Base-by-base conservation (phyloP, 2,329 filamentous ascomycete species). In the Exophiala oligosperma region DNA sequence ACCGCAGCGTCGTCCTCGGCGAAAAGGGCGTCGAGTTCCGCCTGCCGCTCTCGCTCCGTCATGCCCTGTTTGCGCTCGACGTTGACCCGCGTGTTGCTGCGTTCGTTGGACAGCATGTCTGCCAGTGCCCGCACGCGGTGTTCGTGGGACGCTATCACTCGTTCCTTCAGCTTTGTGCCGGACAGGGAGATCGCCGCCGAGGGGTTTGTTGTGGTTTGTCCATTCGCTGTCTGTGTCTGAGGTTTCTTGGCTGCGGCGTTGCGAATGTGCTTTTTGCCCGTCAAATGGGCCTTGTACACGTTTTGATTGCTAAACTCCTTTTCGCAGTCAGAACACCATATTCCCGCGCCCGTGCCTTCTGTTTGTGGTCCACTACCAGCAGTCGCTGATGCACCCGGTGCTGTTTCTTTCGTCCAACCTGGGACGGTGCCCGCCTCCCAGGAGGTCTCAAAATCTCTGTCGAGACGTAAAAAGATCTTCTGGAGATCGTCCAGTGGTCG, bases 221-320 rank as follows among this genome's bases (percentile, higher is more conserved):
- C 57, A 23, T 65, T 62, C 1, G 59, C 17, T 17, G 17, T 17
- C 17, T 17, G 17, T 17, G 17, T 64, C 44, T 52, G 44, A 21
- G 76, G 71, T 63, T 80, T 77, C 48, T 87, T 82, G 53, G 83
- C 81, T 70, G 91, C 86, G 0, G 89, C 90, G 0, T 90, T 90
- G 68, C 91, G 91, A 72, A 93, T 84, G 72, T 99, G 94, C 72
- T 97, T 99, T 76, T 96, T 93, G 43, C 93, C 93, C 0, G 79
- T 88, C 61, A 99, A 76, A 72, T 99, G 94, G 38, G 85, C 87
- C 68, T 92, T 92, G 79, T 96, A 96, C 49, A 97, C 91, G 62
- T 96, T 96, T 65, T 94, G 86, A 69, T 97, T 97, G 69, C 90
- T 92, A 77, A 97, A 99, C 59, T 93, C 91, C 75, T 92, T 97